Conservation (phyloP, 257 asterid genomes). For the Nicotiana undulata region DNA sequence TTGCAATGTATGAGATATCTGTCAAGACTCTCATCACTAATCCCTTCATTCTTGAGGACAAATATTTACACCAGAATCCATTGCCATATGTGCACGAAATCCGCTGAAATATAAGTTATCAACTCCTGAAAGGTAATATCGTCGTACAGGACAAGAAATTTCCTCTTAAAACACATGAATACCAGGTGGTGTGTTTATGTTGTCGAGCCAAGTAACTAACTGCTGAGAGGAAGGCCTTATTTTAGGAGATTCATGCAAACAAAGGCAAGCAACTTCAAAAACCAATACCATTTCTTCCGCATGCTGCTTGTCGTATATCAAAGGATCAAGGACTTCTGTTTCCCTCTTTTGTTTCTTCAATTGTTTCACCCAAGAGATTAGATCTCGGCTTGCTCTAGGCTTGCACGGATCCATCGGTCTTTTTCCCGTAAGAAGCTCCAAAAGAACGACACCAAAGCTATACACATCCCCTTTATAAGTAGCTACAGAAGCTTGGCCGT, state of each 20-base stretch:
- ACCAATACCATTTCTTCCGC: slow-evolving; percentile 42
- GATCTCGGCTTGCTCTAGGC: slow-evolving; percentile 49
- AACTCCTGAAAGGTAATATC: background rate
- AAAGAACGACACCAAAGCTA: slow-evolving; percentile 86
- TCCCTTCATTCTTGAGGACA: background rate
- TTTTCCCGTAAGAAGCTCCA: slow-evolving; percentile 81
- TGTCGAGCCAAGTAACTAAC: slow-evolving; percentile 62
- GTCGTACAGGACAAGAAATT: background rate
- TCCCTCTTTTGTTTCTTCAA: slow-evolving; percentile 52
- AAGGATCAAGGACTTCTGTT: slow-evolving; percentile 57
- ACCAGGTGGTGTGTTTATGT: slow-evolving; percentile 24
- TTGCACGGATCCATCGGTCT: slow-evolving; percentile 85
- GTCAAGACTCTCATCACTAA: too few relatives aligned
- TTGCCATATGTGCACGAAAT: background rate
- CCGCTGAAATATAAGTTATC: background rate
- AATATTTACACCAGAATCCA: background rate
- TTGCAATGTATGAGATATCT: too few relatives aligned
- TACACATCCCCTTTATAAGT: slow-evolving; percentile 78
- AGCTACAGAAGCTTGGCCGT: slow-evolving; percentile 69
- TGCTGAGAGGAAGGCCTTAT: slow-evolving; percentile 54
- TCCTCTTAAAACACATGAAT: slow-evolving; percentile 1
- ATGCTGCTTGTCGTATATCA: slow-evolving; percentile 41
- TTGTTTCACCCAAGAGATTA: slow-evolving; percentile 58
- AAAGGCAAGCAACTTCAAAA: slow-evolving; percentile 62
- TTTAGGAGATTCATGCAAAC: slow-evolving; percentile 63